phyloP scores from a whole-genome alignment of 805 yeast genomes.

The Zygotorulaspora chibaensis region DNA sequence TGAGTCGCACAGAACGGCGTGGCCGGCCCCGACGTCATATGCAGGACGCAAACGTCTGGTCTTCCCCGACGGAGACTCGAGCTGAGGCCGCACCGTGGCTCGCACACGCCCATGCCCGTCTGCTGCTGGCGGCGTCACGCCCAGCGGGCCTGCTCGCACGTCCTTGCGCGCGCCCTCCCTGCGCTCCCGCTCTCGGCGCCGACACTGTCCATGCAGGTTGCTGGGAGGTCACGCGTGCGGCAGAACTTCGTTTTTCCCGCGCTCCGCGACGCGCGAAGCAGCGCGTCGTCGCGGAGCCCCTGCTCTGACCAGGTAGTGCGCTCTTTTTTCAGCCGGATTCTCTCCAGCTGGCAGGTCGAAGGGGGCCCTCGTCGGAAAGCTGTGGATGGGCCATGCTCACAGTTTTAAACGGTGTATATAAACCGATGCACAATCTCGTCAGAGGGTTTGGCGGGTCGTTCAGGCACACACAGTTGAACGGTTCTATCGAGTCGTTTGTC shows the following conservation, averaged over 20 bases:
- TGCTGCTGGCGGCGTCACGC: not conserved
- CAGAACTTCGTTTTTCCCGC: not conserved
- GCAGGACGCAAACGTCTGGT: not conserved
- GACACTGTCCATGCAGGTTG: not conserved
- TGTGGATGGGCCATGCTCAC: too few species aligned
- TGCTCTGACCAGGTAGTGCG: not conserved
- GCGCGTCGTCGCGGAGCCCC: not conserved
- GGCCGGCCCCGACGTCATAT: not conserved
- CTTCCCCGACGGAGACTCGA: too few species aligned
- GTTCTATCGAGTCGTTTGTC: not conserved
- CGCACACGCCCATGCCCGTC: too few species aligned
- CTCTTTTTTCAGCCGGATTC: not conserved
- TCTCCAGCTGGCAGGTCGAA: not conserved
- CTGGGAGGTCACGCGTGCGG: not conserved
- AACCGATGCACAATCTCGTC: too few species aligned
- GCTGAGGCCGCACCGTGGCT: too few species aligned
- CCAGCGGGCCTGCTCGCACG: not conserved
- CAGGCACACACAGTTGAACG: not conserved
- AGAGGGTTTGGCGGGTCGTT: too few species aligned
- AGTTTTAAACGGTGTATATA: too few species aligned
- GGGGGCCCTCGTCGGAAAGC: not conserved
- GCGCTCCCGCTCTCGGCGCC: constrained; percentile 5
- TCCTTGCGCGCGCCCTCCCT: not conserved
- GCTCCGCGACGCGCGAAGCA: not conserved
- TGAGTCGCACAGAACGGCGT: too few species aligned